phyloP scores from a whole-genome alignment of 352 stramenopile genomes.

The Globisporangium acanthophoron region DNA sequence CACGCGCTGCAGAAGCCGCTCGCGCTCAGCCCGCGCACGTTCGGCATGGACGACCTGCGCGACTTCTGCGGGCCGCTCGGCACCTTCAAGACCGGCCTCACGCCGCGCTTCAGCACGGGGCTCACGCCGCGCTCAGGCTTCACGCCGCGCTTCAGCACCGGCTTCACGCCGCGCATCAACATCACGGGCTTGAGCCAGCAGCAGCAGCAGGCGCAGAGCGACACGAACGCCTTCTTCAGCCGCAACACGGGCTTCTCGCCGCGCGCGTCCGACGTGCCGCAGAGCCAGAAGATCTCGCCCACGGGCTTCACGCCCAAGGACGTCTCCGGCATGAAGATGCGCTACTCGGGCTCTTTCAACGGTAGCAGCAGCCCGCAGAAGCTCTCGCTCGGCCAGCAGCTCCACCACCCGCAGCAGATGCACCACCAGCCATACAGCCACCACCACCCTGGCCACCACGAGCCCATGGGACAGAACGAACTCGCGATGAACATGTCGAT shows the following conservation, averaged over 20 bases:
- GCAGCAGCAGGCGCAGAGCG: conserved; percentile 19
- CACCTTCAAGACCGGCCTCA: conserved; percentile 80
- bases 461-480: conserved; percentile 31
- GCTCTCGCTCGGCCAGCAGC: conserved; percentile 44
- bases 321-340: conserved; percentile 70
- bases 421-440: conserved; percentile 27
- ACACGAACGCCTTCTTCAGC: conserved; percentile 42
- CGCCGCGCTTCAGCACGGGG: conserved; percentile 74
- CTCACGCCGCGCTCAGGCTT: conserved; percentile 78
- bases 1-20: conserved; percentile 58
- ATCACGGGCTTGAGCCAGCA: conserved; percentile 36
- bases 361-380: conserved; percentile 46
- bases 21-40: conserved; percentile 68
- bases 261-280: conserved; percentile 28
- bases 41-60: conserved; percentile 81
- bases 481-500: conserved; percentile 80
- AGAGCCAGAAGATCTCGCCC: conserved; percentile 68
- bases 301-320: conserved; percentile 79
- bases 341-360: conserved; percentile 54
- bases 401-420: conserved; percentile 36
- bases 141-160: conserved; percentile 73
- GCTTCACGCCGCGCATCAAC: conserved; percentile 71
- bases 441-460: conserved; percentile 43
- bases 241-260: conserved; percentile 53
- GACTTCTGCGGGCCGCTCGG: conserved; percentile 77